Evolutionary conservation across 1,284 basidiomycete species (phyloP).

Genomic region (Sparassis latifolia): DNA sequence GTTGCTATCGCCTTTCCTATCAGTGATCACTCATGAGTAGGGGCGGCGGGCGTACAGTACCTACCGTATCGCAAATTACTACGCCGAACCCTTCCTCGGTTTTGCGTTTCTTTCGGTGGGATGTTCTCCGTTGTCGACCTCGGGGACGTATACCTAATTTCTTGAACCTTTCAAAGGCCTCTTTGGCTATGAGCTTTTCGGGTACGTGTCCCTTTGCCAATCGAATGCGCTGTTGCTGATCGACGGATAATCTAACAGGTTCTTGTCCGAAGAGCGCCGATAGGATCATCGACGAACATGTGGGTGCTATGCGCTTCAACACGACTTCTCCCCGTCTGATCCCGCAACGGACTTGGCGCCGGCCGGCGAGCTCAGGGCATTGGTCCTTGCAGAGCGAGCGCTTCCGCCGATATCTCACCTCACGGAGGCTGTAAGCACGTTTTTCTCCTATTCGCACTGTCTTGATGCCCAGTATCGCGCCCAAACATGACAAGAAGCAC

Average conservation of each 20-base stretch:
- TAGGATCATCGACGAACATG: conserved; percentile 22
- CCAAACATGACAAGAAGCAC: conserved; percentile 10
- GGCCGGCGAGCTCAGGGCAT: conserved; percentile 18
- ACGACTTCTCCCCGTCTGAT: conserved; percentile 20
- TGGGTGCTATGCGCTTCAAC: conserved; percentile 6
- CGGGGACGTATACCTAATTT: conserved; percentile 13
- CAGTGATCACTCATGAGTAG: too few relatives aligned
- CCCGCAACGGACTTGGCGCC: conserved; percentile 20
- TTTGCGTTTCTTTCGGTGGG: conserved; percentile 37
- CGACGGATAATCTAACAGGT: conserved; percentile 8
- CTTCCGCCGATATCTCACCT: conserved; percentile 15
- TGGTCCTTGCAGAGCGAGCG: conserved; percentile 19
- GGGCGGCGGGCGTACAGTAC: conserved; percentile 30
- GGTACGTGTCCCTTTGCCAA: conserved; percentile 22
- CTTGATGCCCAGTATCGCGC: too few relatives aligned
- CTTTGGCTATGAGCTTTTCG: conserved; percentile 26
- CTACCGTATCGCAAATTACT: conserved; percentile 32
- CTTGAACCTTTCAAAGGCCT: conserved; percentile 38
- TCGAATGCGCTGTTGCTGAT: neutral
- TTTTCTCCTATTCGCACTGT: too few relatives aligned
- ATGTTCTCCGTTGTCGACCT: conserved; percentile 27
- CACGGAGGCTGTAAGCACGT: conserved; percentile 11
- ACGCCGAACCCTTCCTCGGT: conserved; percentile 33
- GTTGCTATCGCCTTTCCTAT: neutral
- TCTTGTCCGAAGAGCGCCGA: conserved; percentile 25